Conservation (phyloP, 768 basidiomycete genomes). For the Pholiota conissans region DNA sequence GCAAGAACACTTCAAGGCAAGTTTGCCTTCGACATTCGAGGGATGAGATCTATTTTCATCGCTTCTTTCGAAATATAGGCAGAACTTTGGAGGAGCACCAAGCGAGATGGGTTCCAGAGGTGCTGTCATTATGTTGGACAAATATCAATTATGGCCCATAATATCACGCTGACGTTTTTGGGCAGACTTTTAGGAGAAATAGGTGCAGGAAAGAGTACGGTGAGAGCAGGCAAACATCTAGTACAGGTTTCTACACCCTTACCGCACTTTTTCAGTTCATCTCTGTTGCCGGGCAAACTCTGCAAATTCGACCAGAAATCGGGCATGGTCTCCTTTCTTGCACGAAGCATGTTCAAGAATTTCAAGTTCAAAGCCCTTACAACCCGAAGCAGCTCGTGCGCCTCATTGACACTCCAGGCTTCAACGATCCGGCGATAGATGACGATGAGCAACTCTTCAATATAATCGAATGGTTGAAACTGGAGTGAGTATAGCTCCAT, state of each 20-base stretch:
- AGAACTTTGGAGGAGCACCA: neutral
- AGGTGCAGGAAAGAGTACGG: neutral
- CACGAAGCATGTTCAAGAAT: neutral
- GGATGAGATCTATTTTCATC: neutral
- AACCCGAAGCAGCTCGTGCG: neutral
- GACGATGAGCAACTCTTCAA: neutral
- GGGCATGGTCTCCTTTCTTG: neutral
- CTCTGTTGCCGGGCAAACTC: neutral
- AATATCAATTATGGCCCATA: no score
- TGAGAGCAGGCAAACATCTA: neutral
- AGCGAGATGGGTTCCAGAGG: neutral
- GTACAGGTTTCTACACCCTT: neutral
- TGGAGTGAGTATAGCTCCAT: neutral
- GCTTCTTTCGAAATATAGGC: neutral
- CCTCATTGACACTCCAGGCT: neutral
- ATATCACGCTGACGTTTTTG: neutral
- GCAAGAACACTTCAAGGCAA: neutral
- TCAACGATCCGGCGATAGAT: neutral
- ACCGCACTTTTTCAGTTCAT: neutral
- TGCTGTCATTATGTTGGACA: neutral
- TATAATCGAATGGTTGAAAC: neutral
- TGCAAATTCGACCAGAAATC: neutral
- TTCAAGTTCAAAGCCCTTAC: neutral
- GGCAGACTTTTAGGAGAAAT: neutral
- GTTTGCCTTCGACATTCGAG: neutral